A percentile compares a stretch with the other conserved stretches of the same genome.
These are phyloP conservation scores for Pythium scleroteichum DNA, from an alignment of 352 stramenopile genomes.

Conservation along the genomic window DNA sequence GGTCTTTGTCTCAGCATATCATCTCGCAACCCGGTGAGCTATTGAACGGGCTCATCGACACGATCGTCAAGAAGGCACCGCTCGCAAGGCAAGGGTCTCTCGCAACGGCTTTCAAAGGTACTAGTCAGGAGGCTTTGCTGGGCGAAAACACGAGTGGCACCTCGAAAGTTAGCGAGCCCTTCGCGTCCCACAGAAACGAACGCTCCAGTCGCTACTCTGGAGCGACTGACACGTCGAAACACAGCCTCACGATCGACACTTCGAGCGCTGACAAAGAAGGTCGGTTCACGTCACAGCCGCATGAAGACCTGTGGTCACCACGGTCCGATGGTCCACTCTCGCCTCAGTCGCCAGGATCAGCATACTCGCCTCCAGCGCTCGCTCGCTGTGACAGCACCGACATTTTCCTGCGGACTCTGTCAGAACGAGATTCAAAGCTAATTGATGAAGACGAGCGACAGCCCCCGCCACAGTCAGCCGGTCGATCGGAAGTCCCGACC, in stretches of 20 bases:
- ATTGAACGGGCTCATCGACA: conserved; percentile 69
- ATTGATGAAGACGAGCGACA: conserved; percentile 56
- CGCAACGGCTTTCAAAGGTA: conserved; percentile 23
- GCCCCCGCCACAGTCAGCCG: conserved; percentile 24
- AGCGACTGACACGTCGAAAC: conserved; percentile 29
- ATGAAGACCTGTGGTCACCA: conserved; percentile 48
- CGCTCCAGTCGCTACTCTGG: conserved; percentile 25
- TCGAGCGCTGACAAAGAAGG: conserved; percentile 23
- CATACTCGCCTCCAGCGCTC: conserved; percentile 53
- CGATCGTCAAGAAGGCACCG: conserved; percentile 62
- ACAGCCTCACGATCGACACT: conserved; percentile 51
- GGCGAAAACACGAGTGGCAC: not conserved
- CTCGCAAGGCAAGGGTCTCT: conserved; percentile 34
- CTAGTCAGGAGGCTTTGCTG: conserved; percentile 40
- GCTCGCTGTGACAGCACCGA: conserved; percentile 80
- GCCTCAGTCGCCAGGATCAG: conserved; percentile 58
- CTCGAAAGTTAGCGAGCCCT: not conserved
- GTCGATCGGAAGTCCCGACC: conserved; percentile 42
- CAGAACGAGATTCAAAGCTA: conserved; percentile 69
- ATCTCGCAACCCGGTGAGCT: conserved; percentile 68
- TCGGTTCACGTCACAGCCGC: not conserved
- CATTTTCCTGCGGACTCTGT: conserved; percentile 63
- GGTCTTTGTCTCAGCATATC: conserved; percentile 76
- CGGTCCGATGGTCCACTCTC: conserved; percentile 59
- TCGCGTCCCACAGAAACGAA: conserved; percentile 16